These are phyloP conservation scores for Phaffomyces antillensis DNA, from an alignment of 805 yeast genomes.

Conservation along the genomic window DNA sequence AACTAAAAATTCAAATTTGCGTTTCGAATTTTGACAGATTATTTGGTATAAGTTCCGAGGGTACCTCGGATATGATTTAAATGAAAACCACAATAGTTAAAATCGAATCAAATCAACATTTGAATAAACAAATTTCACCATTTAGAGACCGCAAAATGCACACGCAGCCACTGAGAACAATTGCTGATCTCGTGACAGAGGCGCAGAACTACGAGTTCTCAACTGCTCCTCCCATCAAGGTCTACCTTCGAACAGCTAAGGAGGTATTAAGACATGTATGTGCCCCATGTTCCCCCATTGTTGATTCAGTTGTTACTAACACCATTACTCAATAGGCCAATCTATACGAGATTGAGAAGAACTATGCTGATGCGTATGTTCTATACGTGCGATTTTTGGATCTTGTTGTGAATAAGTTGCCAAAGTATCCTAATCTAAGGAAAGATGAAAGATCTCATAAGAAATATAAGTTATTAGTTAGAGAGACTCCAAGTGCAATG, in stretches of 20 bases:
- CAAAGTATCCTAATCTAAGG: constrained; percentile 38
- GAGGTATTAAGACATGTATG: constrained; percentile 37
- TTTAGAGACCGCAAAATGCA: background rate
- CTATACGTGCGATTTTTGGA: constrained; percentile 55
- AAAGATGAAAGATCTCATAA: constrained; percentile 13
- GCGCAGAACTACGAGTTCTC: constrained; percentile 52
- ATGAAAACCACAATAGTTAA: background rate
- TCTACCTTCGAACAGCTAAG: constrained; percentile 50
- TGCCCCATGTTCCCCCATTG: background rate
- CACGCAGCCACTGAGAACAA: constrained; percentile 10
- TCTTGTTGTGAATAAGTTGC: constrained; percentile 40
- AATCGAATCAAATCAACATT: background rate
- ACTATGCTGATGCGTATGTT: constrained; percentile 44
- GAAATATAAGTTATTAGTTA: constrained; percentile 11
- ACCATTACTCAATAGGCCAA: constrained; percentile 27
- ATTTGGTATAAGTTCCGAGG: background rate
- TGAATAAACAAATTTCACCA: no score
- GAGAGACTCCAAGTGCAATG: constrained; percentile 16
- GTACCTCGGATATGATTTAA: no score
- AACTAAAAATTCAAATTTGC: no score
- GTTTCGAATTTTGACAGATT: background rate
- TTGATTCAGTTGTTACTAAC: constrained; percentile 1
- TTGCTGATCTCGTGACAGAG: constrained; percentile 34
- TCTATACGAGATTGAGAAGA: constrained; percentile 35
- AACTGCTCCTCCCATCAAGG: constrained; percentile 38